Evolutionary conservation across 805 yeast genomes (phyloP).

Genomic region (Saturnispora diversa): DNA sequence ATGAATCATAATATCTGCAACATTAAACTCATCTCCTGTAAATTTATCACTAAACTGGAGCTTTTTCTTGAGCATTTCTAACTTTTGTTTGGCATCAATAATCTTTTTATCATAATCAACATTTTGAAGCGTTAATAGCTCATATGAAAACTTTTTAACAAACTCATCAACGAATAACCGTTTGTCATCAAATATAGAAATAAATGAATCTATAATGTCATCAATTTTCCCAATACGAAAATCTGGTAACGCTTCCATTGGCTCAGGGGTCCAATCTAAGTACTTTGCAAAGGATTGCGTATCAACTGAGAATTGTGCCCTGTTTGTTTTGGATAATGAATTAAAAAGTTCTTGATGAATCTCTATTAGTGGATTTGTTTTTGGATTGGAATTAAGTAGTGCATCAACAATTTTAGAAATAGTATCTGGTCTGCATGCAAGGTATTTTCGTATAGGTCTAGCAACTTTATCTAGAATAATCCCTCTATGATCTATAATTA

Average conservation of each 20-base stretch:
- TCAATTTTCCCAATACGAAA: conserved; percentile 52
- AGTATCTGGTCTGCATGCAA: conserved; percentile 69
- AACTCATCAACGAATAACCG: conserved; percentile 60
- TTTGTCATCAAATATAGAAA: conserved; percentile 65
- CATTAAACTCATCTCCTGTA: conserved; percentile 58
- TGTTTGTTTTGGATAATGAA: conserved; percentile 7
- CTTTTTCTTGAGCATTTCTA: conserved; percentile 49
- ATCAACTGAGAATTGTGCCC: conserved; percentile 14
- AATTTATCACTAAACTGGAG: conserved; percentile 11
- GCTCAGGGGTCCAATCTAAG: conserved; percentile 74
- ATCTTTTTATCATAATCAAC: conserved; percentile 36
- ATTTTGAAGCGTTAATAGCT: conserved; percentile 38
- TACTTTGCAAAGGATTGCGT: conserved; percentile 24
- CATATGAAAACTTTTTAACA: conserved; percentile 48
- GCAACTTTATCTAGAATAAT: conserved; percentile 72
- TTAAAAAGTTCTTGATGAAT: conserved; percentile 28
- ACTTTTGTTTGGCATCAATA: conserved; percentile 23
- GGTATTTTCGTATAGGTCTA: conserved; percentile 62
- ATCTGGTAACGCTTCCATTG: conserved; percentile 84
- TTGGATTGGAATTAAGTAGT: conserved; percentile 40
- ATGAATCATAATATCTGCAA: conserved; percentile 75
- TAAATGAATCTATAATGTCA: conserved; percentile 63
- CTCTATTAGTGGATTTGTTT: conserved; percentile 39
- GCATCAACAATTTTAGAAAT: conserved; percentile 65
- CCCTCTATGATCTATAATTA: conserved; percentile 79